Evolutionary conservation across 129 eudicot species (phyloP).

Genomic region (Cynara cardunculus): DNA sequence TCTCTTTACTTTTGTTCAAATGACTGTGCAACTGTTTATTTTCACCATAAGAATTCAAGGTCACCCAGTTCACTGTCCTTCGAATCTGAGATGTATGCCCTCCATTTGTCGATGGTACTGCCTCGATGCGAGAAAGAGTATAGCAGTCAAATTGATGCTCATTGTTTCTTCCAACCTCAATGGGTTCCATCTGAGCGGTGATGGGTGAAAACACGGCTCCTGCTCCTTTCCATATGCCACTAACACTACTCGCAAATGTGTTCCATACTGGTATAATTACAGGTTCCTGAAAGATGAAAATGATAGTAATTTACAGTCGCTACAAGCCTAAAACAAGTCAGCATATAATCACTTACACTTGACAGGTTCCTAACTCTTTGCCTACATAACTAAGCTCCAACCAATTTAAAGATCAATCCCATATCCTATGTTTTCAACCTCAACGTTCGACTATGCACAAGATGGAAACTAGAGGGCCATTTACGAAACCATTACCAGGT

Average conservation of each 20-base stretch:
- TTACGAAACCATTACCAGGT: neutral
- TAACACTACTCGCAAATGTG: conserved; percentile 87
- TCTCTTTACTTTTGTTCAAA: conserved; percentile 32
- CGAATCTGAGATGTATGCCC: conserved; percentile 45
- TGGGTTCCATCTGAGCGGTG: conserved; percentile 97
- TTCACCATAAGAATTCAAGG: conserved; percentile 90
- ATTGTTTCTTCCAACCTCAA: conserved; percentile 69
- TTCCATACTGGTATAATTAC: conserved; percentile 87
- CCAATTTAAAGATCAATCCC: neutral
- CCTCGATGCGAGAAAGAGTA: conserved; percentile 74
- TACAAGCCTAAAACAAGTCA: neutral
- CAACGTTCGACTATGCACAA: neutral
- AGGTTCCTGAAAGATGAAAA: conserved; percentile 70
- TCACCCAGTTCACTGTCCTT: conserved; percentile 80
- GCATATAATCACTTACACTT: neutral
- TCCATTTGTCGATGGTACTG: conserved; percentile 43
- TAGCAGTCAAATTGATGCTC: conserved; percentile 88
- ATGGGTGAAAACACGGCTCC: conserved; percentile 98
- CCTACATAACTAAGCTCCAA: neutral
- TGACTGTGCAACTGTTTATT: conserved; percentile 30
- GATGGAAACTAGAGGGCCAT: neutral
- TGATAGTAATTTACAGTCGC: neutral
- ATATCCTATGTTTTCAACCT: neutral
- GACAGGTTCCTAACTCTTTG: neutral
- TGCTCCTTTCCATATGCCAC: conserved; percentile 98